These are phyloP conservation scores for Taphrina wiesneri DNA, from an alignment of 1,139 yeast species.

Conservation along the genomic window DNA sequence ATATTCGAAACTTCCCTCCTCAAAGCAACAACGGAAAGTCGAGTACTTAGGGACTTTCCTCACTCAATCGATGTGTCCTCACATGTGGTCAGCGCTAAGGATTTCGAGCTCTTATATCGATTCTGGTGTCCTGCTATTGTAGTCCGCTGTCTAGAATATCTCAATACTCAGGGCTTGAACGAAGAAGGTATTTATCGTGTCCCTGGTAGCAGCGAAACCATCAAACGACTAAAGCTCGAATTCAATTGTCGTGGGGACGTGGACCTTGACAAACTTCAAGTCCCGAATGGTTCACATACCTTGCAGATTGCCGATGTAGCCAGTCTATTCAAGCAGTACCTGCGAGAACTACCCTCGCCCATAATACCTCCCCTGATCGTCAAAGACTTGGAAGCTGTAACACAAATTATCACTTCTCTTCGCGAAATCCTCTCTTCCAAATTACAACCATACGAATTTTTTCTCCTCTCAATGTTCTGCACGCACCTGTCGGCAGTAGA, in stretches of 20 bases:
- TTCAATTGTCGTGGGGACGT: constrained; percentile 17
- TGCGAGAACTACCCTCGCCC: constrained; percentile 55
- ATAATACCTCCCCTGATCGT: constrained; percentile 58
- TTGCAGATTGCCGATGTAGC: constrained; percentile 56
- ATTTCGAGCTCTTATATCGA: neutral
- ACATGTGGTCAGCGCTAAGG: neutral
- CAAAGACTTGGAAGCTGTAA: constrained; percentile 50
- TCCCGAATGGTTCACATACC: neutral
- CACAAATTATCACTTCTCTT: constrained; percentile 45
- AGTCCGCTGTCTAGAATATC: constrained; percentile 33
- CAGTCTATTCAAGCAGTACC: constrained; percentile 69
- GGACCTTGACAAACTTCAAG: neutral
- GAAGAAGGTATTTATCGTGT: constrained; percentile 39
- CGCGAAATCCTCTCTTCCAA: constrained; percentile 43
- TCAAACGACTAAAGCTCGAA: constrained; percentile 10
- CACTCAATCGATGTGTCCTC: neutral
- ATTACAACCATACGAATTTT: constrained; percentile 42
- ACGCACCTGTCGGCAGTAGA: constrained; percentile 41
- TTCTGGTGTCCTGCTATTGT: constrained; percentile 38
- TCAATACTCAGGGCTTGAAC: constrained; percentile 34
- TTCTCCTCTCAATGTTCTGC: constrained; percentile 42
- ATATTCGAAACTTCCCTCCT: constrained; percentile 1
- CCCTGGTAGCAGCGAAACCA: constrained; percentile 35
- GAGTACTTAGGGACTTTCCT: neutral
- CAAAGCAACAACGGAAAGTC: constrained; percentile 4